Conservation (phyloP, 2,329 filamentous ascomycete genomes). For the Aureobasidium sp. region DNA sequence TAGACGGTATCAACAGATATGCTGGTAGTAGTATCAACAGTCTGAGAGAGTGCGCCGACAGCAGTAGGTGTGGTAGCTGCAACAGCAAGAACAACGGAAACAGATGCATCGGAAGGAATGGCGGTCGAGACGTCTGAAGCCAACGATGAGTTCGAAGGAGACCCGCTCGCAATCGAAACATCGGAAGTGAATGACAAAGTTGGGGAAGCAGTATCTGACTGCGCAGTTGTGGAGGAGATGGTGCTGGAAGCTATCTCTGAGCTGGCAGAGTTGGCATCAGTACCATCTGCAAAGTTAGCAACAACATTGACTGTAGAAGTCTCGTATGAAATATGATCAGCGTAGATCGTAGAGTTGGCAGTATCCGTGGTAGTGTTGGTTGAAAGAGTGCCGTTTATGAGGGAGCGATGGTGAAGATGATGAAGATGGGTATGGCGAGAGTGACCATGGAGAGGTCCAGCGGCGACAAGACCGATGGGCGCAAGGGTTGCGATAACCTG, state of each 20-base stretch:
- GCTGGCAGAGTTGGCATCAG: constrained; percentile 1
- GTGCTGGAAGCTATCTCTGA: neutral
- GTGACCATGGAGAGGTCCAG: constrained; percentile 3
- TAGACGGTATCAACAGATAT: constrained; percentile 17
- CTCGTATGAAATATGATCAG: constrained; percentile 7
- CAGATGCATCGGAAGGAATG: constrained; percentile 1
- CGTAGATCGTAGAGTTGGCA: constrained; percentile 3
- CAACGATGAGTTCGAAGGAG: constrained; percentile 7
- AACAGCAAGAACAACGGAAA: neutral
- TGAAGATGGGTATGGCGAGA: constrained; percentile 10
- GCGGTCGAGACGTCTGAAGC: neutral
- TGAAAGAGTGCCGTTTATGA: neutral
- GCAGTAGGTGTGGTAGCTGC: constrained; percentile 4
- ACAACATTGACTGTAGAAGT: constrained; percentile 12
- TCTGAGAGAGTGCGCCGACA: constrained; percentile 11
- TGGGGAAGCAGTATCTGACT: neutral
- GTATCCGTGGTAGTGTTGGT: neutral
- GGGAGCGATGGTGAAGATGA: constrained; percentile 12
- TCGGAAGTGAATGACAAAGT: constrained; percentile 4
- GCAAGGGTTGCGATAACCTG: constrained; percentile 4
- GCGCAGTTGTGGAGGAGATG: constrained; percentile 2
- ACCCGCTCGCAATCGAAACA: constrained; percentile 8
- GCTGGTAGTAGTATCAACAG: constrained; percentile 16
- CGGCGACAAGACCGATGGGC: neutral
- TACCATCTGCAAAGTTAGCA: constrained; percentile 9